A percentile compares a stretch with the other conserved stretches of the same genome.
These are phyloP conservation scores for Boletus eberwhitei DNA, from an alignment of 768 basidiomycete species.

Conservation along the genomic window DNA sequence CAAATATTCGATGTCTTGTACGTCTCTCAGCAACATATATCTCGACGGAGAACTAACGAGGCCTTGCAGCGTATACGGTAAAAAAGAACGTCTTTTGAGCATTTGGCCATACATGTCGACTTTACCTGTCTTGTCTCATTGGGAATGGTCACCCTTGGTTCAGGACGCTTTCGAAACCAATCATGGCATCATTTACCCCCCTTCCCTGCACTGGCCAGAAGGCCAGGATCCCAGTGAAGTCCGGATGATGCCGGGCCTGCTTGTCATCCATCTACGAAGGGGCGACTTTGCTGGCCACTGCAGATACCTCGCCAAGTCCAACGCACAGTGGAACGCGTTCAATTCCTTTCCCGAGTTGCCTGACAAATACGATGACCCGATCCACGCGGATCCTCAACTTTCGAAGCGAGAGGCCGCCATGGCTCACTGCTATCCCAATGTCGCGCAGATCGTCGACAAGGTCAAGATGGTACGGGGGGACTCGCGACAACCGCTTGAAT, in stretches of 20 bases:
- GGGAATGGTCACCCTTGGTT: background rate
- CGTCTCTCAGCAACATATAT: background rate
- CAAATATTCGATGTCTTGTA: background rate
- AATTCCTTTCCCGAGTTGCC: background rate
- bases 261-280: background rate
- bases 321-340: background rate
- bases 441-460: background rate
- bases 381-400: background rate
- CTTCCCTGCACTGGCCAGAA: background rate
- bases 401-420: background rate
- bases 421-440: background rate
- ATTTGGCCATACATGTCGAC: background rate
- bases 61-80: background rate
- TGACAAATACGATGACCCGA: background rate
- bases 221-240: no score
- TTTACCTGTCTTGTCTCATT: background rate
- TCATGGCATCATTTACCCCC: background rate
- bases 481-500: background rate
- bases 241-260: background rate
- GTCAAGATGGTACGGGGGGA: background rate
- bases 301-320: background rate
- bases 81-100: background rate
- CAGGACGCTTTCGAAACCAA: background rate
- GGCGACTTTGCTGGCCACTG: background rate
- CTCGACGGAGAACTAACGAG: background rate